Evolutionary conservation across 495 filamentous ascomycete genomes (phyloP).

Genomic region (Lasiosphaeria miniovina): DNA sequence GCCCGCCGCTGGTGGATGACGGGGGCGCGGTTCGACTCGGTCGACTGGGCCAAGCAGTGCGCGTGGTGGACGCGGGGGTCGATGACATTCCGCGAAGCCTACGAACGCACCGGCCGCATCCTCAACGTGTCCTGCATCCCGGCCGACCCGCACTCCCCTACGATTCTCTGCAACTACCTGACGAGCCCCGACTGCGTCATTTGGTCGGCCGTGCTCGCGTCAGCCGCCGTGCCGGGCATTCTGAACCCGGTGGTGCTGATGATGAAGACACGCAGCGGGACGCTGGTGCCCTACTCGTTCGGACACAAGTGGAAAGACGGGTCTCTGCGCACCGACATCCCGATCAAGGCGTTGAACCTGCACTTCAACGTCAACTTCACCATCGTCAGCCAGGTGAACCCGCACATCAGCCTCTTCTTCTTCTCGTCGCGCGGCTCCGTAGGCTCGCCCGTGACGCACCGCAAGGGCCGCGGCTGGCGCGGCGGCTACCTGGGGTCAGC

Average conservation of each 20-base stretch:
- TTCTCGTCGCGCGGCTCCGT: constrained; percentile 90
- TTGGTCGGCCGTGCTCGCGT: constrained; percentile 94
- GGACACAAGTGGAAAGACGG: constrained; percentile 99
- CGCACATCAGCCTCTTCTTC: constrained; percentile 97
- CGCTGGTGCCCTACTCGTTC: constrained; percentile 78
- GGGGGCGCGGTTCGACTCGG: constrained; percentile 87
- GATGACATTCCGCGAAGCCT: constrained; percentile 92
- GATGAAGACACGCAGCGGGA: constrained; percentile 80
- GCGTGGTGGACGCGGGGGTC: constrained; percentile 87
- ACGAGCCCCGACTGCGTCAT: constrained; percentile 96
- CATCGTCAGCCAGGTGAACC: constrained; percentile 95
- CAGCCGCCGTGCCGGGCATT: constrained; percentile 93
- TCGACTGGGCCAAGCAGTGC: constrained; percentile 84
- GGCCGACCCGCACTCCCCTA: constrained; percentile 89
- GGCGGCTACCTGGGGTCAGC: constrained; percentile 92
- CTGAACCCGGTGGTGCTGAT: constrained; percentile 94
- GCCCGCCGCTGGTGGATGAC: constrained; percentile 82
- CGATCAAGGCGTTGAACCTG: constrained; percentile 85
- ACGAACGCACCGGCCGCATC: constrained; percentile 88
- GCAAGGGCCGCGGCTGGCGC: constrained; percentile 89
- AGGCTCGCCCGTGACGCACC: constrained; percentile 90
- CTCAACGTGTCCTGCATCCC: constrained; percentile 97
- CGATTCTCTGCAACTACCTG: constrained; percentile 88
- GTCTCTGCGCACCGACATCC: constrained; percentile 88
- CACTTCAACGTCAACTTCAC: constrained; percentile 98